Evolutionary conservation across 441 rosid genomes (phyloP).

Genomic region (Theobroma grandiflorum): DNA sequence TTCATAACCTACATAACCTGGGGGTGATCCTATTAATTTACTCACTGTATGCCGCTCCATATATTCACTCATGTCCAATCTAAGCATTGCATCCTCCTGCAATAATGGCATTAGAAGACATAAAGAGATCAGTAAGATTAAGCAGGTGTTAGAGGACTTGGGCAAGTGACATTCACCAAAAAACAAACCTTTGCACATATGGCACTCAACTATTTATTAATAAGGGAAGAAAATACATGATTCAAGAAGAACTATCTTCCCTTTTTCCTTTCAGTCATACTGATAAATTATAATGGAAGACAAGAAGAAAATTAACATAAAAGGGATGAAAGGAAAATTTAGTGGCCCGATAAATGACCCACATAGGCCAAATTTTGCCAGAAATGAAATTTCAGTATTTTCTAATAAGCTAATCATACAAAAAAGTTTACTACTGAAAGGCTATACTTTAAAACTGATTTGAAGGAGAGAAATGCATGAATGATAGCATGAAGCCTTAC

Average conservation of each 20-base stretch:
- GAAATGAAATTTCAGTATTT: neutral
- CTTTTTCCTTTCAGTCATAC: too few species aligned
- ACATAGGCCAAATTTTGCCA: neutral
- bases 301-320: too few species aligned
- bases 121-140: conserved; percentile 14
- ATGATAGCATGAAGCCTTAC: conserved; percentile 51
- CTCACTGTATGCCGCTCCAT: conserved; percentile 89
- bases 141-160: neutral
- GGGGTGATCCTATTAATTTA: conserved; percentile 81
- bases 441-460: conserved; percentile 8
- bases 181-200: neutral
- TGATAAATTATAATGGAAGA: too few species aligned
- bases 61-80: conserved; percentile 88
- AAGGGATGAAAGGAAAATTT: too few species aligned
- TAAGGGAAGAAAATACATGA: neutral
- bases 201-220: neutral
- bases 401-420: neutral
- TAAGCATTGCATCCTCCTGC: conserved; percentile 83
- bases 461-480: conserved; percentile 1
- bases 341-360: neutral
- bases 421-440: neutral
- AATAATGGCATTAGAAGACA: conserved; percentile 28
- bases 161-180: neutral
- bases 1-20: conserved; percentile 79
- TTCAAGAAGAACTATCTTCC: neutral